A percentile compares a stretch with the other conserved stretches of the same genome.
These are phyloP conservation scores for Sherardia arvensis DNA, from an alignment of 257 asterid species.

Conservation along the genomic window DNA sequence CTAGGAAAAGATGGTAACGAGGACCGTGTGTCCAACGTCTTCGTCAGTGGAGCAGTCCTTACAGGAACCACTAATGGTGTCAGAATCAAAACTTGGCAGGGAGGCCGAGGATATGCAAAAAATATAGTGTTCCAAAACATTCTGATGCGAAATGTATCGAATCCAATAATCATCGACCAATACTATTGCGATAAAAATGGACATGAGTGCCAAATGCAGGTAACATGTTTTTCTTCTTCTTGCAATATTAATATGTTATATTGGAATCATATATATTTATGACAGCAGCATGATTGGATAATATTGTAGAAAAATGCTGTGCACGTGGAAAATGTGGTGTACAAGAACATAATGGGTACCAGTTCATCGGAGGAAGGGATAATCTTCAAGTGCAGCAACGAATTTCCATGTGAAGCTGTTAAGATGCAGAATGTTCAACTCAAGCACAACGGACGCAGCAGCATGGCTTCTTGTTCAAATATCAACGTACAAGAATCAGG, in stretches of 20 bases:
- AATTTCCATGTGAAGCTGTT: constrained; percentile 56
- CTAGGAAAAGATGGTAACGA: constrained; percentile 58
- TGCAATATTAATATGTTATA: too few species aligned
- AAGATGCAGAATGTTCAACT: constrained; percentile 43
- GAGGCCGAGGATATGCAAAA: constrained; percentile 75
- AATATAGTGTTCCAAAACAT: constrained; percentile 59
- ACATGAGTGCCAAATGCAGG: constrained; percentile 43
- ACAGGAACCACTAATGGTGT: constrained; percentile 81
- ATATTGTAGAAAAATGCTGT: constrained; percentile 65
- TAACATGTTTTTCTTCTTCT: constrained; percentile 4
- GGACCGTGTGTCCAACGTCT: constrained; percentile 52
- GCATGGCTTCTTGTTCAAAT: constrained; percentile 20
- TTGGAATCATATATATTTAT: background rate
- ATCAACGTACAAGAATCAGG: constrained; percentile 11
- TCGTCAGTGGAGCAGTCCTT: constrained; percentile 45
- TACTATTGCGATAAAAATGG: constrained; percentile 59
- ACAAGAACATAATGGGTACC: constrained; percentile 65
- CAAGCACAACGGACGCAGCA: constrained; percentile 12
- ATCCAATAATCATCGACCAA: constrained; percentile 85
- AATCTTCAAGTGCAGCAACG: constrained; percentile 53
- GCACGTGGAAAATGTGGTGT: constrained; percentile 48
- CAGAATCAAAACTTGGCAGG: constrained; percentile 97
- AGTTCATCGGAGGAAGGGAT: constrained; percentile 57
- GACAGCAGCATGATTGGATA: too few species aligned
- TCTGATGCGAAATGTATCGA: constrained; percentile 51